These are phyloP conservation scores for Phycomyces blakesleeanus DNA, from an alignment of 192 early-diverging fungal species.

Conservation along the genomic window DNA sequence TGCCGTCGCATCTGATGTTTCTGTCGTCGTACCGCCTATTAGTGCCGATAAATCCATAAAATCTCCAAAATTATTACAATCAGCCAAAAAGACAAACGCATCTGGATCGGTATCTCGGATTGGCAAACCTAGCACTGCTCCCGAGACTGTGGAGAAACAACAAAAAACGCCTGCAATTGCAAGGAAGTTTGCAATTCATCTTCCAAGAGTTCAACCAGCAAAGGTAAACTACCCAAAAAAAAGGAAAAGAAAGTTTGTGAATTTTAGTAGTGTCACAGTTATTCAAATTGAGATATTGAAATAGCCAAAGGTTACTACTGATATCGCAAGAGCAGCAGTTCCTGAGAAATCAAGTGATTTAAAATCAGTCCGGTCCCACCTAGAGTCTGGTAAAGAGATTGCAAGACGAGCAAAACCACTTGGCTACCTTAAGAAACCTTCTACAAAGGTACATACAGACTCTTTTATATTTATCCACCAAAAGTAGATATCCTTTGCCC, in stretches of 20 bases:
- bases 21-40: no score
- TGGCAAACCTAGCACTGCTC: neutral
- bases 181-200: neutral
- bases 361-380: neutral
- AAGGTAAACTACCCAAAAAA: neutral
- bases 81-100: neutral
- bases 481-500: no score
- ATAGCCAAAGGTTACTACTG: neutral
- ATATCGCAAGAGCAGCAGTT: neutral
- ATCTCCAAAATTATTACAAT: neutral
- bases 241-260: no score
- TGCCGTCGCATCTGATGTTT: neutral
- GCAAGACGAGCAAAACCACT: neutral
- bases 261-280: no score
- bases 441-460: no score
- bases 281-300: neutral
- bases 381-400: neutral
- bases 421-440: neutral
- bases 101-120: neutral
- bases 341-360: neutral
- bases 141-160: neutral
- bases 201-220: neutral
- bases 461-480: no score
- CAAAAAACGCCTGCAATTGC: neutral
- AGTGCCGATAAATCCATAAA: neutral